Evolutionary conservation across 2,329 filamentous ascomycete genomes (phyloP).

Genomic region (Paraphoma sp.): DNA sequence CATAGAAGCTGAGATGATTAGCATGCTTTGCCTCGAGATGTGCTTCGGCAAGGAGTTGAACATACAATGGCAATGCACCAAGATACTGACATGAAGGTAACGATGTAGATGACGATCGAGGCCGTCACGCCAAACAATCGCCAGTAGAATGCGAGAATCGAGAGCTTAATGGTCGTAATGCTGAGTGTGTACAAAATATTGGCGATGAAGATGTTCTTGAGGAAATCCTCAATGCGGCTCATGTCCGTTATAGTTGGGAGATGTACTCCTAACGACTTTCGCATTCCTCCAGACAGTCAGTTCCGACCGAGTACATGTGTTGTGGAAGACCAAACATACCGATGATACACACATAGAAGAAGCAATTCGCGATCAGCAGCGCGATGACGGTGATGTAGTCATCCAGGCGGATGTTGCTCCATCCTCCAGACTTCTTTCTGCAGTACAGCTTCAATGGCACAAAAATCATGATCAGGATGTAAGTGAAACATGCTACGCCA

Average conservation of each 20-base stretch:
- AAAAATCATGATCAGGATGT: conserved; percentile 26
- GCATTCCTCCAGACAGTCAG: conserved; percentile 16
- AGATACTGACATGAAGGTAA: conserved; percentile 15
- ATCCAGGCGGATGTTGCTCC: conserved; percentile 27
- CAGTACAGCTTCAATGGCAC: conserved; percentile 34
- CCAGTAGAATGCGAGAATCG: conserved; percentile 35
- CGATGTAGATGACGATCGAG: conserved; percentile 10
- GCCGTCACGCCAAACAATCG: conserved; percentile 28
- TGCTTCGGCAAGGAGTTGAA: neutral
- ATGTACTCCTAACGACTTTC: conserved; percentile 18
- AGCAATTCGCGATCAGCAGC: conserved; percentile 20
- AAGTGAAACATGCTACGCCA: conserved; percentile 28
- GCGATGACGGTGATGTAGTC: conserved; percentile 24
- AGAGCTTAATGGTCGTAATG: conserved; percentile 29
- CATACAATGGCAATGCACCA: conserved; percentile 29
- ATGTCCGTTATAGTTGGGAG: conserved; percentile 11
- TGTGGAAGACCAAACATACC: conserved; percentile 12
- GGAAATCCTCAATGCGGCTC: conserved; percentile 16
- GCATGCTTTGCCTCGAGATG: no score
- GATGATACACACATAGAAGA: conserved; percentile 26
- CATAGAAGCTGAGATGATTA: conserved; percentile 15
- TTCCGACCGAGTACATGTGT: neutral
- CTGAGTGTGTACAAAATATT: conserved; percentile 25
- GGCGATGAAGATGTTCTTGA: conserved; percentile 22
- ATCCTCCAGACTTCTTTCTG: conserved; percentile 24